Evolutionary conservation across 2,329 filamentous ascomycete species (phyloP).

Genomic region (Sclerotinia subarctica): DNA sequence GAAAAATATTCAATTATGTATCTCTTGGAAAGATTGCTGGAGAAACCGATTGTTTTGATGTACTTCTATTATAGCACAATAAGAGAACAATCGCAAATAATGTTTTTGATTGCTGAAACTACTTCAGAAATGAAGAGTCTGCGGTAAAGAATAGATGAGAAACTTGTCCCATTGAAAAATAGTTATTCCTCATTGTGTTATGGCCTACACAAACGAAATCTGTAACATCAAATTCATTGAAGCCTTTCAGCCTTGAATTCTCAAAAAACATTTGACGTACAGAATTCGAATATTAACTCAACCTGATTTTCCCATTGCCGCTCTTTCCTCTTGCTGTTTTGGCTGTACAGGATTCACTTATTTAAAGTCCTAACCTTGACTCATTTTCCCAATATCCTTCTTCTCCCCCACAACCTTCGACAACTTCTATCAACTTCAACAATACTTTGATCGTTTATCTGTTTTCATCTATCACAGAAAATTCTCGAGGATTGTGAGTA

Average conservation of each 20-base stretch:
- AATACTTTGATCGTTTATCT: not conserved
- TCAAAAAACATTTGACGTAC: not conserved
- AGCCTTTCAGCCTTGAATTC: not conserved
- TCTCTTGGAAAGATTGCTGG: not conserved
- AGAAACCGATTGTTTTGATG: not conserved
- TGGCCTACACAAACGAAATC: not conserved
- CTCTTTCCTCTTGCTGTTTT: not conserved
- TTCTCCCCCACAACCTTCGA: not conserved
- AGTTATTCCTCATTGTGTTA: not conserved
- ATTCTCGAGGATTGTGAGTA: not conserved
- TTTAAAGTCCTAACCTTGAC: not conserved
- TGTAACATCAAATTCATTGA: not conserved
- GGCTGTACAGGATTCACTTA: not conserved
- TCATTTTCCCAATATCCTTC: not conserved
- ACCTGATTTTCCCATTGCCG: not conserved
- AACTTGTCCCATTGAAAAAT: not conserved
- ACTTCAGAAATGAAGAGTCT: not conserved
- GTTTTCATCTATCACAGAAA: not conserved
- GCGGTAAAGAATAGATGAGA: not conserved
- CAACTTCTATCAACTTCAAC: slow-evolving; percentile 6
- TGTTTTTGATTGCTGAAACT: not conserved
- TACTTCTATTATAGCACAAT: not conserved
- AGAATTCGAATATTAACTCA: not conserved
- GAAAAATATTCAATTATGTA: not conserved
- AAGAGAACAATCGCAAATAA: not conserved